phyloP scores from a whole-genome alignment of 2,329 filamentous ascomycete genomes.

The Acrocalymma vagum region DNA sequence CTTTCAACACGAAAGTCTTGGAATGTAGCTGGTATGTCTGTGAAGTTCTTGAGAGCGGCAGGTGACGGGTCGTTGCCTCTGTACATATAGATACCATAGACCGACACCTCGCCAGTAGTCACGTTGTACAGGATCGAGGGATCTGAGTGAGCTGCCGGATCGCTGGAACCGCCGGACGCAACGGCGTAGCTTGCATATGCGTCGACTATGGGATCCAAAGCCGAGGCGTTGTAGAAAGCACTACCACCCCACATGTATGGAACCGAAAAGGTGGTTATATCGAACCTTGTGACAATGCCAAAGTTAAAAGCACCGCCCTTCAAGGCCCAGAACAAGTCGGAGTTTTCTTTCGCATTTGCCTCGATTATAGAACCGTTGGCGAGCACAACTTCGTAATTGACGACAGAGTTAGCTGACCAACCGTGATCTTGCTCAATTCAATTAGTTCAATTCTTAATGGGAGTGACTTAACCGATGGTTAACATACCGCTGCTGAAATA shows the following conservation, averaged over 20 bases:
- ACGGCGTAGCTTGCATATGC: conserved; percentile 15
- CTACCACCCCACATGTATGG: conserved; percentile 34
- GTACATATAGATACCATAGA: conserved; percentile 15
- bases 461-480: too few relatives aligned
- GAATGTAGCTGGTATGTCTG: too few relatives aligned
- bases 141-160: conserved; percentile 21
- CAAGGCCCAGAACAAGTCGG: conserved; percentile 48
- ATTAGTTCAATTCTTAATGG: too few relatives aligned
- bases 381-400: conserved; percentile 22
- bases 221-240: conserved; percentile 16
- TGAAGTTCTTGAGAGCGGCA: conserved; percentile 10
- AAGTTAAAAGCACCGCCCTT: conserved; percentile 42
- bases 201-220: conserved; percentile 18
- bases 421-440: too few relatives aligned
- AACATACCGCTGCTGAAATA: conserved; percentile 26
- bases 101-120: conserved; percentile 31
- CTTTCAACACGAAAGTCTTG: too few relatives aligned
- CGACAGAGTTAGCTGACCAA: conserved; percentile 39
- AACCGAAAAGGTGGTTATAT: conserved; percentile 23
- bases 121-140: conserved; percentile 16
- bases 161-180: conserved; percentile 20
- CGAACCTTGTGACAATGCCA: conserved; percentile 41
- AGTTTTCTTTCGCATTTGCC: conserved; percentile 29
- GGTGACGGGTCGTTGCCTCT: conserved; percentile 13
- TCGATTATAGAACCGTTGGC: conserved; percentile 20